Percentiles rank a stretch among this genome's conserved stretches.
phyloP scores from a whole-genome alignment of 306 rosid species.

The Aeschynomene evenia region DNA sequence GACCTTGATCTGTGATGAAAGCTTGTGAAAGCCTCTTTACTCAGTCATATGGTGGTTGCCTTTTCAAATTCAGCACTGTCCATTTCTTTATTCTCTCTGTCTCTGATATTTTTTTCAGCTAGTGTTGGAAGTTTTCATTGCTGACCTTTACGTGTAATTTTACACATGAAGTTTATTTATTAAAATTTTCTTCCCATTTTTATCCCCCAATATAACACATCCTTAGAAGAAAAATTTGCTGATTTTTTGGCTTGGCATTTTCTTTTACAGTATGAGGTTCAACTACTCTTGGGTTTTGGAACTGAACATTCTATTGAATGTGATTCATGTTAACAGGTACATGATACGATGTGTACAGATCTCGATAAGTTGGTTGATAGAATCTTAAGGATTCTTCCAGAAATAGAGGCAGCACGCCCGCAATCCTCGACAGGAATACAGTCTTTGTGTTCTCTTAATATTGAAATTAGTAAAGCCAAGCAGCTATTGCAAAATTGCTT shows the following conservation, averaged over 20 bases:
- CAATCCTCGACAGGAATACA: constrained; percentile 65
- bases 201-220: too few species aligned
- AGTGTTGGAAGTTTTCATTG: too few species aligned
- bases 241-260: not conserved
- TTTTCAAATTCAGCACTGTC: constrained; percentile 2
- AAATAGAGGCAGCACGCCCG: constrained; percentile 80
- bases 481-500: constrained; percentile 57
- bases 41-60: not conserved
- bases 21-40: not conserved
- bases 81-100: too few species aligned
- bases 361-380: constrained; percentile 54
- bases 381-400: constrained; percentile 54
- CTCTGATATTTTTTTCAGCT: not conserved
- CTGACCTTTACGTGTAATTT: too few species aligned
- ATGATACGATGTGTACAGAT: constrained; percentile 58
- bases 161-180: too few species aligned
- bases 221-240: not conserved
- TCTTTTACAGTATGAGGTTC: not conserved
- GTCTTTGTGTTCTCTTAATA: constrained; percentile 54
- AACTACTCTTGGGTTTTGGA: constrained; percentile 17
- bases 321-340: constrained; percentile 59
- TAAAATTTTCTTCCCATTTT: too few species aligned
- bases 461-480: constrained; percentile 55
- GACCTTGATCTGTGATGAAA: not conserved
- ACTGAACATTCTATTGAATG: constrained; percentile 16